phyloP scores from a whole-genome alignment of 768 basidiomycete species.

The Suillus weaverae region DNA sequence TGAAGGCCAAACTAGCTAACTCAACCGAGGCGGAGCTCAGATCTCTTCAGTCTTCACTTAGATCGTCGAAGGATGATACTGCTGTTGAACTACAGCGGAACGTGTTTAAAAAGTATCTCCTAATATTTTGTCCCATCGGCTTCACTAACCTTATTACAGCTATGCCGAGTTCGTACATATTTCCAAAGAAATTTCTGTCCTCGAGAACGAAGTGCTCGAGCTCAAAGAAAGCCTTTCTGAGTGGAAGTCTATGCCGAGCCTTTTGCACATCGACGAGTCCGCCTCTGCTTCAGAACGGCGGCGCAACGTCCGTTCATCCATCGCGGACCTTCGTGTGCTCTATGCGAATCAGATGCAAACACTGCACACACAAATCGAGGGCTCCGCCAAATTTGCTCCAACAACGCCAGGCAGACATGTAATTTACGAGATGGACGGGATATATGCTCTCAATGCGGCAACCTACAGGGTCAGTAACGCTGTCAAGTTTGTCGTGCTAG shows the following conservation, averaged over 20 bases:
- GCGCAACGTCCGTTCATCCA: slow-evolving; percentile 77
- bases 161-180: slow-evolving; percentile 97
- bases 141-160: slow-evolving; percentile 42
- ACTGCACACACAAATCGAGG: slow-evolving; percentile 87
- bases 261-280: slow-evolving; percentile 86
- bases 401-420: slow-evolving; percentile 90
- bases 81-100: slow-evolving; percentile 82
- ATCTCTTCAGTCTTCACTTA: slow-evolving; percentile 75
- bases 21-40: slow-evolving; percentile 82
- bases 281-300: slow-evolving; percentile 63
- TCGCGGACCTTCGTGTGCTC: slow-evolving; percentile 92
- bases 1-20: slow-evolving; percentile 86
- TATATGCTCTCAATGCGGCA: slow-evolving; percentile 85
- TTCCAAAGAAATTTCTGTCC: slow-evolving; percentile 93
- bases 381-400: slow-evolving; percentile 93
- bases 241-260: slow-evolving; percentile 94
- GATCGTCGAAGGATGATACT: slow-evolving; percentile 67
- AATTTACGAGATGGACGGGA: slow-evolving; percentile 79
- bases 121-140: not conserved
- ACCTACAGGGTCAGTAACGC: slow-evolving; percentile 91
- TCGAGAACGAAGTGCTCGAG: slow-evolving; percentile 98
- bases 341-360: slow-evolving; percentile 95
- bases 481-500: slow-evolving; percentile 87
- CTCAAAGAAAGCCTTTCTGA: slow-evolving; percentile 92
- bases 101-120: slow-evolving; percentile 87